Percentiles rank a stretch among this genome's conserved stretches.
These are phyloP conservation scores for Tolypocladium endophyticum DNA, from an alignment of 2,329 filamentous ascomycete species.

Conservation along the genomic window DNA sequence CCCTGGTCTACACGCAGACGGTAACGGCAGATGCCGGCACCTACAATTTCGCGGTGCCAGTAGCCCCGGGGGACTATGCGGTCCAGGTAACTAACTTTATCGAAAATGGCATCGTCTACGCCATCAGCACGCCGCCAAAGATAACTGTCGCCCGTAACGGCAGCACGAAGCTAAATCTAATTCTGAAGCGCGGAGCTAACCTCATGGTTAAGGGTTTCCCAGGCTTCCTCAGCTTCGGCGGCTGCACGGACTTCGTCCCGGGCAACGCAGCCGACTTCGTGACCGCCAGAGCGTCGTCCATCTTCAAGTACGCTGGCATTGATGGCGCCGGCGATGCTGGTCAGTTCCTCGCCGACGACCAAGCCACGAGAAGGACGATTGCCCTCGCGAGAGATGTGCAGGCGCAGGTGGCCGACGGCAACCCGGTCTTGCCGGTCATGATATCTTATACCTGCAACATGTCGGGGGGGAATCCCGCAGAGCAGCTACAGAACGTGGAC, in stretches of 20 bases:
- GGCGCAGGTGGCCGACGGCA: not conserved
- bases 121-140: not conserved
- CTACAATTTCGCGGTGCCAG: not conserved
- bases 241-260: not conserved
- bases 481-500: not conserved
- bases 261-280: conserved; percentile 1
- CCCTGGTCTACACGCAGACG: not conserved
- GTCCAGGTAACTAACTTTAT: not conserved
- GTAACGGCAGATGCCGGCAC: not conserved
- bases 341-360: not conserved
- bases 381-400: not conserved
- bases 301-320: conserved; percentile 1
- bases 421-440: not conserved
- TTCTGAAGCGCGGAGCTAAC: not conserved
- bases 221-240: conserved; percentile 2
- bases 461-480: not conserved
- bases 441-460: conserved; percentile 4
- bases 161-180: not conserved
- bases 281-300: not conserved
- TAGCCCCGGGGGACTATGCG: not conserved
- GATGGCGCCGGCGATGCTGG: not conserved
- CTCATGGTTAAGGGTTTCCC: not conserved
- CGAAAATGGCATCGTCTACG: not conserved
- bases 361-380: not conserved
- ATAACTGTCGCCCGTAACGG: not conserved